Percentiles rank a stretch among this genome's conserved stretches.
These are phyloP conservation scores for Candida chilensis DNA, from an alignment of 805 yeast genomes.

Conservation along the genomic window DNA sequence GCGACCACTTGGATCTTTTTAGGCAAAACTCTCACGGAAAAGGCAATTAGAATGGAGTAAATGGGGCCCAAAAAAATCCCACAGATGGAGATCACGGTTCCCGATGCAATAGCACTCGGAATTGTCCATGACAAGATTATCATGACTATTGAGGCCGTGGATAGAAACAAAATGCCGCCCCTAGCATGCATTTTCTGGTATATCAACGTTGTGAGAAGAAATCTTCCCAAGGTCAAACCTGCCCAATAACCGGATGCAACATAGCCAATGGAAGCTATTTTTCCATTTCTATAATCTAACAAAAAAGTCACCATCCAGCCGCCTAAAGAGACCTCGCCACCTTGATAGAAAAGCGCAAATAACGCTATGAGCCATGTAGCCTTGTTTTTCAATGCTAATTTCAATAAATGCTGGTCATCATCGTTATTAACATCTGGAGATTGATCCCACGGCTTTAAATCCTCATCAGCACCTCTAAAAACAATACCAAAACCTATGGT, in stretches of 20 bases:
- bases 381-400: too few species aligned
- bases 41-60: slow-evolving; percentile 16
- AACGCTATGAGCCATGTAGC: slow-evolving; percentile 20
- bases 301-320: slow-evolving; percentile 24
- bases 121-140: slow-evolving; percentile 16
- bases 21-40: slow-evolving; percentile 10
- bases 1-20: slow-evolving; percentile 18
- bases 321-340: slow-evolving; percentile 20
- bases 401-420: neutral
- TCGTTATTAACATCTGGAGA: neutral
- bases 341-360: slow-evolving; percentile 21
- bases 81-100: slow-evolving; percentile 14
- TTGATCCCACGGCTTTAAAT: slow-evolving; percentile 9
- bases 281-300: slow-evolving; percentile 15
- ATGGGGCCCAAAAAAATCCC: slow-evolving; percentile 21
- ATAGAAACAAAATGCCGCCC: slow-evolving; percentile 11
- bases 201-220: slow-evolving; percentile 14
- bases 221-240: slow-evolving; percentile 21
- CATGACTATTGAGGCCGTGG: slow-evolving; percentile 10
- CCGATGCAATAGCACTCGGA: slow-evolving; percentile 11
- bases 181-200: slow-evolving; percentile 14
- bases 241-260: slow-evolving; percentile 24
- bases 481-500: slow-evolving; percentile 6
- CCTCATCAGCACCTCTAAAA: slow-evolving; percentile 10
- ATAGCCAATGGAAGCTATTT: slow-evolving; percentile 13